These are phyloP conservation scores for Backusella mclennaniae DNA, from an alignment of 192 early-diverging fungal species.

Conservation along the genomic window DNA sequence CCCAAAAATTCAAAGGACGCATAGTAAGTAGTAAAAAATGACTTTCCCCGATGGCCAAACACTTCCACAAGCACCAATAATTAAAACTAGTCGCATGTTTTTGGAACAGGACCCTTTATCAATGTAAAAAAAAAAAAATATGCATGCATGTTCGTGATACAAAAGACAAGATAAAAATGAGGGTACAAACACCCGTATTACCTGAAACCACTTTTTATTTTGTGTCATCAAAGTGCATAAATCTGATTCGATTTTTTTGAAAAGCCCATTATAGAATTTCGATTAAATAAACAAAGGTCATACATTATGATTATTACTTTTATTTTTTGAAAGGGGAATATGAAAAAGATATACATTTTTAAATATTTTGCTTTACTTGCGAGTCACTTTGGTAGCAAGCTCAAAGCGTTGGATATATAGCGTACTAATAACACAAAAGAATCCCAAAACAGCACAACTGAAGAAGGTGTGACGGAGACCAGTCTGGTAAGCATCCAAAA, in stretches of 20 bases:
- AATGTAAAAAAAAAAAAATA: background rate
- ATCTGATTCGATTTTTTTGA: background rate
- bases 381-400: slow-evolving; percentile 10
- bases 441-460: slow-evolving; percentile 7
- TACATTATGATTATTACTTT: background rate
- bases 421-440: slow-evolving; percentile 11
- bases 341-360: slow-evolving; percentile 3
- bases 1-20: no score
- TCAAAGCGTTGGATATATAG: slow-evolving; percentile 25
- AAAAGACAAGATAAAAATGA: background rate
- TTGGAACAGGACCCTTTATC: no score
- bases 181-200: background rate
- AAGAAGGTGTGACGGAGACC: slow-evolving; percentile 14
- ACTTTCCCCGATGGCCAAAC: no score
- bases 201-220: background rate
- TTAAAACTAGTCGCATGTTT: no score
- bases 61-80: no score
- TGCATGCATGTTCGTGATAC: background rate
- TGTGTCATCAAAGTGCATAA: background rate
- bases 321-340: background rate
- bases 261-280: background rate
- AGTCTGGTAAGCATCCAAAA: slow-evolving; percentile 22
- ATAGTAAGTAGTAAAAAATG: no score
- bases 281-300: background rate
- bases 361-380: slow-evolving; percentile 1